Conservation (phyloP, 768 basidiomycete genomes). For the Pleurotus djamor region DNA sequence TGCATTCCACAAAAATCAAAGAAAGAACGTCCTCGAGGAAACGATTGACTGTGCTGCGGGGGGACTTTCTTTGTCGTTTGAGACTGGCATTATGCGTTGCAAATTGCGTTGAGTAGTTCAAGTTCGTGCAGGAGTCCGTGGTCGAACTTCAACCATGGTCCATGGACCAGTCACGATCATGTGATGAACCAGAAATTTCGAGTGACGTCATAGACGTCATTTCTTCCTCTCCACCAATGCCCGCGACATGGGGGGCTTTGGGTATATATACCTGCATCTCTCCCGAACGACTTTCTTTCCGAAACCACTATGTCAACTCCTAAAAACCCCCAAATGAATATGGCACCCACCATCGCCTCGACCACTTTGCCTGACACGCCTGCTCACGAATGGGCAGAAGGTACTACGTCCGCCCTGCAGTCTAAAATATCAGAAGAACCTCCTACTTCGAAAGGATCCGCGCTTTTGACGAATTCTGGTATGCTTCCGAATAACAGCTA, state of each 20-base stretch:
- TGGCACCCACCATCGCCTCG: slow-evolving; percentile 3
- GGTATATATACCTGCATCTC: not conserved
- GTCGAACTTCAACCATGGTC: too few species aligned
- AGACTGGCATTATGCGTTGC: too few species aligned
- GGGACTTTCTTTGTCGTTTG: too few species aligned
- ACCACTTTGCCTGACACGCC: not conserved
- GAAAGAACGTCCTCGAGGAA: too few species aligned
- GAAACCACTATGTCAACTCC: not conserved
- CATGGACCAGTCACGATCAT: too few species aligned
- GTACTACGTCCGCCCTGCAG: not conserved
- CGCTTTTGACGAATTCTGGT: not conserved
- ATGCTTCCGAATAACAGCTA: too few species aligned
- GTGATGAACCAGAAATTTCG: too few species aligned
- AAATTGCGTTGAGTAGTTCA: too few species aligned
- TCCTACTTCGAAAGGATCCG: not conserved
- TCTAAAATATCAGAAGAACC: not conserved
- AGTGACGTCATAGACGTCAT: not conserved
- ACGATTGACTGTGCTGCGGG: too few species aligned
- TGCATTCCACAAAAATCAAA: too few species aligned
- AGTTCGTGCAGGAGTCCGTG: too few species aligned
- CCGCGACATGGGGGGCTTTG: not conserved
- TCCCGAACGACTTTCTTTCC: not conserved
- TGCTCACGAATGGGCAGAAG: slow-evolving; percentile 7
- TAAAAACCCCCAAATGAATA: not conserved
- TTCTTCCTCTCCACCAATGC: not conserved